Evolutionary conservation across 2,329 filamentous ascomycete species (phyloP).

Genomic region (Neonectria hederae): DNA sequence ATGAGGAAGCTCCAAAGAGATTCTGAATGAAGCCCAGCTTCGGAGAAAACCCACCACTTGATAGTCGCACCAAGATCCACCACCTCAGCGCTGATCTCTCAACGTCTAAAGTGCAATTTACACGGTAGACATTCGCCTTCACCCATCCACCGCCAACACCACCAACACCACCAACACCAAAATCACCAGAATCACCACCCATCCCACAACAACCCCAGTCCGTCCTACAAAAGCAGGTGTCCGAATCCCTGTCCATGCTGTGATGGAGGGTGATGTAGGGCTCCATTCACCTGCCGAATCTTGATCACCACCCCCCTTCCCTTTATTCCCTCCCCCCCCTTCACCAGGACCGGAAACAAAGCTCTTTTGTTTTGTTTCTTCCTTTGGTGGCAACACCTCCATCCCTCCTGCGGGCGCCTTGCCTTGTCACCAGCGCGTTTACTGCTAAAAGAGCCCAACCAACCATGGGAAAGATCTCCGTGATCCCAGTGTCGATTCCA

Average conservation of each 20-base stretch:
- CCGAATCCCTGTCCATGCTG: neutral
- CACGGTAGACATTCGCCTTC: neutral
- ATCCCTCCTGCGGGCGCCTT: neutral
- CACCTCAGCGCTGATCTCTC: neutral
- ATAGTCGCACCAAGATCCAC: neutral
- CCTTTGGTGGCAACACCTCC: neutral
- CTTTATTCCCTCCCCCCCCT: neutral
- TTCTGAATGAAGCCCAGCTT: neutral
- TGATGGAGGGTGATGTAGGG: neutral
- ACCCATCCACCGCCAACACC: neutral
- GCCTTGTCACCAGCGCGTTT: neutral
- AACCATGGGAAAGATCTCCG: neutral
- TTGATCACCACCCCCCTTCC: conserved; percentile 10
- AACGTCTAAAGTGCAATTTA: neutral
- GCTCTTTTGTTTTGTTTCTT: neutral
- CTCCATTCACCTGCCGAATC: conserved; percentile 14
- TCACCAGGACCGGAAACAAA: neutral
- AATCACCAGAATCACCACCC: neutral
- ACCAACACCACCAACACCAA: neutral
- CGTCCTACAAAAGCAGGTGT: neutral
- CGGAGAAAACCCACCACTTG: neutral
- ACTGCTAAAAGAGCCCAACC: neutral
- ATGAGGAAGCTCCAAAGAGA: neutral
- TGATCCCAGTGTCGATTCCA: neutral
- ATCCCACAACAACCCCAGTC: neutral